phyloP scores from a whole-genome alignment of 345 rosid genomes.

The Eucalyptus marginata region DNA sequence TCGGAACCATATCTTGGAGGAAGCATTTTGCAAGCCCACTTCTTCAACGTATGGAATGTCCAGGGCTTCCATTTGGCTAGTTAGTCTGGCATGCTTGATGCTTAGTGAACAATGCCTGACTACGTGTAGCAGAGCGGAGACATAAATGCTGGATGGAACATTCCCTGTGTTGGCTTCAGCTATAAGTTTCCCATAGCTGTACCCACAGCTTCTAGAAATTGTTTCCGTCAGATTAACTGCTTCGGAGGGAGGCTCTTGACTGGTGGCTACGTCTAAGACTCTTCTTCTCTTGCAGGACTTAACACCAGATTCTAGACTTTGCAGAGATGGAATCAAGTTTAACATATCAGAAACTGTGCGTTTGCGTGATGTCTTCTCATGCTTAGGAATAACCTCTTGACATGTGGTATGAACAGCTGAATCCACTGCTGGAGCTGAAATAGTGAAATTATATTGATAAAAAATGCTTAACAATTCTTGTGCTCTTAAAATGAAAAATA shows the following conservation, averaged over 20 bases:
- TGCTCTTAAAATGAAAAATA: neutral
- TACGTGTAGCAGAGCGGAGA: slow-evolving; percentile 85
- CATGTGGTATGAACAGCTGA: slow-evolving; percentile 13
- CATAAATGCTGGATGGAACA: slow-evolving; percentile 67
- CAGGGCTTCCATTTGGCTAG: slow-evolving; percentile 88
- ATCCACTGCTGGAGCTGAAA: slow-evolving; percentile 53
- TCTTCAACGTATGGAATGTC: slow-evolving; percentile 92
- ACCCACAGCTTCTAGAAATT: slow-evolving; percentile 32
- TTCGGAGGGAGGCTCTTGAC: slow-evolving; percentile 31
- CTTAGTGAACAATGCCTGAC: slow-evolving; percentile 89
- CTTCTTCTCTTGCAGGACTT: slow-evolving; percentile 43
- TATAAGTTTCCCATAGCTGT: slow-evolving; percentile 68
- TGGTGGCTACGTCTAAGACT: slow-evolving; percentile 17
- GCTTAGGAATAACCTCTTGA: slow-evolving; percentile 28
- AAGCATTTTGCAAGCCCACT: slow-evolving; percentile 57
- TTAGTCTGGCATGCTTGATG: slow-evolving; percentile 91
- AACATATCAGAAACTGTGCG: slow-evolving; percentile 62
- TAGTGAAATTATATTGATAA: slow-evolving; percentile 9
- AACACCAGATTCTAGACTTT: slow-evolving; percentile 24
- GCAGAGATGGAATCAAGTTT: slow-evolving; percentile 73
- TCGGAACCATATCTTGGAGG: slow-evolving; percentile 92
- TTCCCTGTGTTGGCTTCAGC: slow-evolving; percentile 97
- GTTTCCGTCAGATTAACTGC: slow-evolving; percentile 23
- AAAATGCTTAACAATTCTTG: neutral
- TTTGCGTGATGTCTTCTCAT: slow-evolving; percentile 44